Evolutionary conservation across 495 filamentous ascomycete genomes (phyloP), one percentile per base, ranked within the genome.

Genomic region (Neurospora intermedia): DNA sequence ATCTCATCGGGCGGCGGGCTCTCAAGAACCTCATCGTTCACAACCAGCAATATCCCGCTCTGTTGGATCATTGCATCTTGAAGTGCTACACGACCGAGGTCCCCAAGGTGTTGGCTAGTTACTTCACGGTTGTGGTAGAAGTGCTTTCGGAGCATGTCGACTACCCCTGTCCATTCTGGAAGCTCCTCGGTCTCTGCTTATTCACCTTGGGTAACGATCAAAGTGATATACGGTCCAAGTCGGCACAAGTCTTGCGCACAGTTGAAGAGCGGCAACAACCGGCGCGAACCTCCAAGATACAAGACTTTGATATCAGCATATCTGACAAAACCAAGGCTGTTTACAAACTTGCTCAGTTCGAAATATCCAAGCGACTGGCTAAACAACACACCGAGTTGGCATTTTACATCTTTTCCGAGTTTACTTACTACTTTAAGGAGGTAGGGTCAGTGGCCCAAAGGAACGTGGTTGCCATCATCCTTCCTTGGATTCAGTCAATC

Each of bases 251-350:
- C 16, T 86, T 99, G 31, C 87, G 93, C 40, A 90, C 89, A 7
- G 84, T 98, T 2, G 96, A 98, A 78, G 92, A 95, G 72, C 89
- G 93, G 18, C 91, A 93, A 75, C 90, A 91, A 77, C 82, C 79
- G 40, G 76, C 77, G 0, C 92, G 91, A 76, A 94, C 86, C 76
- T 97, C 94, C 6, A 93, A 94, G 76, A 89, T 98, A 42, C 94
- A 97, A 78, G 96, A 98, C 80, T 96, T 97, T 69, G 96, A 99
- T 77, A 97, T 99, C 76, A 97, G 95, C 79, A 94, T 99, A 62
- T 94, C 96, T 2, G 96, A 99, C 82, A 97, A 97, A 82, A 99
- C 96, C 0, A 97, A 95, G 73, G 96, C 96, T 1, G 95, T 99
- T 3, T 98, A 98, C 81, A 98, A 98, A 81, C 87, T 94, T 20